Evolutionary conservation across 495 filamentous ascomycete species (phyloP).

Genomic region (Neurospora sp.): DNA sequence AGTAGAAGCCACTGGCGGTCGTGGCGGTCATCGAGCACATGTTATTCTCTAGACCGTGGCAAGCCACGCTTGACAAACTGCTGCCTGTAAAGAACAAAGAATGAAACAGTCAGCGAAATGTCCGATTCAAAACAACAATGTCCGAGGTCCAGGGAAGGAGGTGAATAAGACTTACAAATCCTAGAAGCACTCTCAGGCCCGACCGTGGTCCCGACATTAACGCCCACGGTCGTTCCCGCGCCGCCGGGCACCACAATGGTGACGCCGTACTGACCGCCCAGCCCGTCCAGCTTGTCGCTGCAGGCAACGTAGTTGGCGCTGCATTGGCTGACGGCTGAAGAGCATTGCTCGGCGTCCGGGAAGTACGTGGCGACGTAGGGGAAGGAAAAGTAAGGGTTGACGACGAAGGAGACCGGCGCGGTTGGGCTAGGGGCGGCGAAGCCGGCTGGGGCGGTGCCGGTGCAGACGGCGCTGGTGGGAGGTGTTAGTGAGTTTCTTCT

Average conservation of each 20-base stretch:
- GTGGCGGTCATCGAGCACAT: constrained; percentile 23
- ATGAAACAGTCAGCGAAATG: not conserved
- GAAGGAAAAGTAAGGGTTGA: constrained; percentile 55
- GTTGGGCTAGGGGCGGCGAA: constrained; percentile 34
- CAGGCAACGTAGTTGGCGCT: constrained; percentile 54
- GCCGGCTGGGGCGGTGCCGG: constrained; percentile 35
- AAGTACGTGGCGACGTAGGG: constrained; percentile 58
- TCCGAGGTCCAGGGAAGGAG: not conserved
- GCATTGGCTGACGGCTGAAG: constrained; percentile 57
- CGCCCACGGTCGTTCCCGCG: constrained; percentile 41
- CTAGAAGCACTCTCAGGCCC: constrained; percentile 43
- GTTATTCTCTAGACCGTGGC: constrained; percentile 12
- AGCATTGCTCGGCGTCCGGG: constrained; percentile 49
- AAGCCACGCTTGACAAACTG: constrained; percentile 21
- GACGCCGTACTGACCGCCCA: constrained; percentile 43
- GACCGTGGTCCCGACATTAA: constrained; percentile 20
- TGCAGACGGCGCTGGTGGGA: constrained; percentile 31
- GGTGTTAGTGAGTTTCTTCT: not conserved
- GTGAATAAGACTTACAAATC: constrained; percentile 39
- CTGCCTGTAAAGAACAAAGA: constrained; percentile 8
- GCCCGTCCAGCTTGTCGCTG: constrained; percentile 45
- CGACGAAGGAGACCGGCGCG: constrained; percentile 32
- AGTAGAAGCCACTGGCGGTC: constrained; percentile 14
- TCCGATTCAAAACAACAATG: not conserved
- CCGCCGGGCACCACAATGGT: constrained; percentile 52